Evolutionary conservation across 2,329 filamentous ascomycete genomes (phyloP).

Genomic region (Neospermospora avenae): DNA sequence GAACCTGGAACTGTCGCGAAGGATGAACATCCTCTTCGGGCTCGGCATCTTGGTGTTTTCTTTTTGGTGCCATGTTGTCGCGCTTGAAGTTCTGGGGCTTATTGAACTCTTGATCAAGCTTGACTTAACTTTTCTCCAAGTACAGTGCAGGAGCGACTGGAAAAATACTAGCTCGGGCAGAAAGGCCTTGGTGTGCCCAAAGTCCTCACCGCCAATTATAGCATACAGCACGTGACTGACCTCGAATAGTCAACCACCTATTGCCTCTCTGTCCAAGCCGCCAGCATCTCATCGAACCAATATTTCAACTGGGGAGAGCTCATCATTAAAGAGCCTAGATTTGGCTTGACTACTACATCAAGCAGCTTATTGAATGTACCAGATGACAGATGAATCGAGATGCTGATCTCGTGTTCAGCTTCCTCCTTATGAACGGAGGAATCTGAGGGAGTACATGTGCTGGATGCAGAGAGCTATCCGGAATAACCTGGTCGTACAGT

Average conservation of each 20-base stretch:
- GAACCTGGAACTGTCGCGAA: slow-evolving; percentile 34
- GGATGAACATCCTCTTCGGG: slow-evolving; percentile 29
- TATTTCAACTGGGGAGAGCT: neutral
- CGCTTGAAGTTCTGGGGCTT: neutral
- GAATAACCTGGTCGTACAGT: neutral
- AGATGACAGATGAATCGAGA: neutral
- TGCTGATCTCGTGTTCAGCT: neutral
- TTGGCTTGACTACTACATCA: too few relatives aligned
- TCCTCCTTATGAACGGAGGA: neutral
- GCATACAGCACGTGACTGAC: neutral
- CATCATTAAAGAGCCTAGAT: too few relatives aligned
- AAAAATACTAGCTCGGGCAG: neutral
- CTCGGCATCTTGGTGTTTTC: slow-evolving; percentile 28
- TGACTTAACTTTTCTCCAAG: neutral
- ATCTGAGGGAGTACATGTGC: neutral
- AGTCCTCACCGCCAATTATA: neutral
- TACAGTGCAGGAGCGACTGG: too few relatives aligned
- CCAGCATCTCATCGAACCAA: neutral
- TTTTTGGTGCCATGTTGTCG: slow-evolving; percentile 32
- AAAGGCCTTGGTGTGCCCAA: neutral
- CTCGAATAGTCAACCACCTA: neutral
- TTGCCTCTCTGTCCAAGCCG: neutral
- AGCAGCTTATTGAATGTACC: neutral
- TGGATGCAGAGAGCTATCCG: neutral
- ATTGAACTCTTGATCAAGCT: neutral